Evolutionary conservation across 805 yeast species (phyloP).

Genomic region (Hyphopichia homilentoma): DNA sequence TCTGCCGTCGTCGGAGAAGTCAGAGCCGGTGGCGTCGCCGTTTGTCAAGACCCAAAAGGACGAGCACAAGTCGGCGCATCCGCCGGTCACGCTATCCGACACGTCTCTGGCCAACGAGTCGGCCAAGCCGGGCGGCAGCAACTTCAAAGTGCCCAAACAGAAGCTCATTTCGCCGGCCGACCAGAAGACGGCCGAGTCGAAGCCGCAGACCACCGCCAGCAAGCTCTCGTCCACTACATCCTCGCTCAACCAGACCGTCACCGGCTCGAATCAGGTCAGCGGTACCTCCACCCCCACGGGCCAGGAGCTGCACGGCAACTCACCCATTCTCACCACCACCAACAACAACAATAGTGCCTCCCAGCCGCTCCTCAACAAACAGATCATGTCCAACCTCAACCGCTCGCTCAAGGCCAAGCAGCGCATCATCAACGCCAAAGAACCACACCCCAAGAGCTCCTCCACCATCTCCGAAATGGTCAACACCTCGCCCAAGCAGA

Average conservation of each 20-base stretch:
- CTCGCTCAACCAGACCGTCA: neutral
- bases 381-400: conserved; percentile 37
- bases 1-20: neutral
- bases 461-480: conserved; percentile 32
- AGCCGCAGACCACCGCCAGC: neutral
- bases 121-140: too few relatives aligned
- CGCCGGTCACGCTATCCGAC: too few relatives aligned
- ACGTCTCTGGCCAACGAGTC: too few relatives aligned
- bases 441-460: conserved; percentile 34
- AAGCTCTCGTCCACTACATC: neutral
- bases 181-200: too few relatives aligned
- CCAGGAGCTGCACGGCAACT: too few relatives aligned
- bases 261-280: neutral
- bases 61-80: too few relatives aligned
- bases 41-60: too few relatives aligned
- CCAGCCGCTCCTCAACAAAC: conserved; percentile 17
- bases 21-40: too few relatives aligned
- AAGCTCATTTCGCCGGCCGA: neutral
- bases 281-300: neutral
- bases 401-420: conserved; percentile 42
- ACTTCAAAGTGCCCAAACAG: neutral
- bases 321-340: neutral
- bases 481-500: conserved; percentile 30
- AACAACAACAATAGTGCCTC: conserved; percentile 1
- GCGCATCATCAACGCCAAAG: conserved; percentile 32